Evolutionary conservation across 176 grass and related monocot species (phyloP).

Genomic region (Panicum miliaceum): DNA sequence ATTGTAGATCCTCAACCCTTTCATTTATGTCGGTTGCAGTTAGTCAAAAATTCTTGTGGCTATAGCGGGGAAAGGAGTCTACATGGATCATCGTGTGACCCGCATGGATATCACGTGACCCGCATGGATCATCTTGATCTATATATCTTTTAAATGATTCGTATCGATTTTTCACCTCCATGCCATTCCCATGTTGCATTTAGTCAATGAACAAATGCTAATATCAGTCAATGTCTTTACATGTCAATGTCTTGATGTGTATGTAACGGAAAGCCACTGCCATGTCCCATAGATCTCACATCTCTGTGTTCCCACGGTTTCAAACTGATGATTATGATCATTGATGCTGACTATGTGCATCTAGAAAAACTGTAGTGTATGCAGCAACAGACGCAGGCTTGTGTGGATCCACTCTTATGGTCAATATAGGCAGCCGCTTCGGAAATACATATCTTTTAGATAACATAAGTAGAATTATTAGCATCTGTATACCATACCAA

Average conservation of each 20-base stretch:
- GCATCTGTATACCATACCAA: too few relatives aligned
- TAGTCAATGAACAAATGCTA: background rate
- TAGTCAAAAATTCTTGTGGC: background rate
- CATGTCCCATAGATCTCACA: background rate
- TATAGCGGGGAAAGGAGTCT: background rate
- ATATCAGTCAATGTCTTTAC: too few relatives aligned
- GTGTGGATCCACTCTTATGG: too few relatives aligned
- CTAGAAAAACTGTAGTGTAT: background rate
- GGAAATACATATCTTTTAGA: too few relatives aligned
- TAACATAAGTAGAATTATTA: too few relatives aligned
- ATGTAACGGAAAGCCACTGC: background rate
- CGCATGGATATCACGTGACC: background rate
- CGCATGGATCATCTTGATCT: background rate
- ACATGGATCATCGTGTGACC: background rate
- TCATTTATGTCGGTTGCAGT: background rate
- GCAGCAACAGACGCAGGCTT: background rate
- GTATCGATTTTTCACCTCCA: background rate
- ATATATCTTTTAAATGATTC: background rate
- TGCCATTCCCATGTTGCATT: background rate
- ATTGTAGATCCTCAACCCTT: too few relatives aligned
- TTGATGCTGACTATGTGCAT: background rate
- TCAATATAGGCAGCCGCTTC: too few relatives aligned
- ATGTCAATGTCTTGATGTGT: background rate
- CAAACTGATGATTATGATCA: background rate
- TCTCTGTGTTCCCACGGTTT: background rate